A percentile compares a stretch with the other conserved stretches of the same genome.
Conservation (phyloP, 495 filamentous ascomycete genomes). For the Penicillium turbatum region DNA sequence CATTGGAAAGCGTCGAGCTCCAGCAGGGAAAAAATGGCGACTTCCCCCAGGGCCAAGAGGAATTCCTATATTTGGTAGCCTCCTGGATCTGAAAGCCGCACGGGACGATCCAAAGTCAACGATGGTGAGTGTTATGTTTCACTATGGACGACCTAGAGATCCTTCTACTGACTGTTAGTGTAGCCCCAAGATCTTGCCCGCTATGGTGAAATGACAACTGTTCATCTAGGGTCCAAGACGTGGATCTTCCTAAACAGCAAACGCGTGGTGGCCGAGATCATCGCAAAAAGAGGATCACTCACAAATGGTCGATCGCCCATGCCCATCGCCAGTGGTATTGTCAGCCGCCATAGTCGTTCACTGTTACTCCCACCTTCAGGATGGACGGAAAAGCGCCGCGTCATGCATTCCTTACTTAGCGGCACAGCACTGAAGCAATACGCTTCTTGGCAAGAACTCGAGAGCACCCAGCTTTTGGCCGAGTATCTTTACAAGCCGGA, state of each 20-base stretch:
- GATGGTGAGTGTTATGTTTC: not conserved
- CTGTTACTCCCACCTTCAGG: conserved; percentile 24
- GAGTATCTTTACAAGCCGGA: conserved; percentile 32
- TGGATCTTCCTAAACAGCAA: conserved; percentile 36
- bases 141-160: not conserved
- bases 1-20: conserved; percentile 11
- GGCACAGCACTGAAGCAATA: conserved; percentile 32
- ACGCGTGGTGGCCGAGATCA: conserved; percentile 31
- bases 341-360: conserved; percentile 28
- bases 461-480: conserved; percentile 35
- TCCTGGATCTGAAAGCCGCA: conserved; percentile 10
- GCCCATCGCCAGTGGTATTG: conserved; percentile 33
- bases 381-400: conserved; percentile 33
- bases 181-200: not conserved
- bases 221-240: conserved; percentile 32
- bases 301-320: conserved; percentile 33
- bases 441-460: conserved; percentile 35
- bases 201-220: conserved; percentile 37
- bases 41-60: conserved; percentile 24
- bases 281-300: conserved; percentile 28
- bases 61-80: conserved; percentile 20
- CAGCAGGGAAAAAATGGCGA: conserved; percentile 12
- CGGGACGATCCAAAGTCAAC: conserved; percentile 4
- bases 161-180: not conserved
- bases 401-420: conserved; percentile 43